Base-by-base conservation (phyloP, 352 stramenopile genomes). In the Globisporangium middletonii region DNA sequence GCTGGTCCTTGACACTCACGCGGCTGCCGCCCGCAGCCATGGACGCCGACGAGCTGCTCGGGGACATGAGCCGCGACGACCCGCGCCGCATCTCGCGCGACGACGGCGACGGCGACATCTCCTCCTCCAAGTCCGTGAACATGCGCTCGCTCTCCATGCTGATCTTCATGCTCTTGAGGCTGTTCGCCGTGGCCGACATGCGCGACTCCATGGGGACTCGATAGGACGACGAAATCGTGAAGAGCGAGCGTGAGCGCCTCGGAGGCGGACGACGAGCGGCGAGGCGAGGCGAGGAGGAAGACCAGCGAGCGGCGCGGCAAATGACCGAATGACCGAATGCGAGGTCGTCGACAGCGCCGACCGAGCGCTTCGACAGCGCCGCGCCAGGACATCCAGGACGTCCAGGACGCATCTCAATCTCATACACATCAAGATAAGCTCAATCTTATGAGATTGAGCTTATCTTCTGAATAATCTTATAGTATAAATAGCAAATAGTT, bases 81-180 rank as follows among this genome's bases (percentile, higher is more conserved):
- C 72, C 50, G 37, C 77, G 77, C 18, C 77, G 77, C 50, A 87
- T 83, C 44, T 88, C 77, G 7, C 77, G 72, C 19, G 77, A 72
- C 23, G 71, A 67, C 27, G 73, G 65, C 38, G 75, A 77, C 53
- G 78, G 75, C 47, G 77, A 73, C 57, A 86, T 64, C 45, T 89
- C 77, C 43, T 89, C 79, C 51, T 89, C 79, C 47, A 89, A 77
- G 60, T 89, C 77, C 43, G 68, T 81, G 58, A 89, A 89, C 79
- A 89, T 88, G 57, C 79, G 73, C 61, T 89, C 79, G 54, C 76
- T 87, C 26, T 88, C 79, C 77, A 89, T 89, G 55, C 69, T 84
- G 66, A 89, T 83, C 70, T 88, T 89, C 75, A 89, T 86, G 72
- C 71, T 79, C 70, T 89, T 89, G 69, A 88, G 86, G 68, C 73